Evolutionary conservation across 345 rosid genomes (phyloP).

Genomic region (Gossypium raimondii): DNA sequence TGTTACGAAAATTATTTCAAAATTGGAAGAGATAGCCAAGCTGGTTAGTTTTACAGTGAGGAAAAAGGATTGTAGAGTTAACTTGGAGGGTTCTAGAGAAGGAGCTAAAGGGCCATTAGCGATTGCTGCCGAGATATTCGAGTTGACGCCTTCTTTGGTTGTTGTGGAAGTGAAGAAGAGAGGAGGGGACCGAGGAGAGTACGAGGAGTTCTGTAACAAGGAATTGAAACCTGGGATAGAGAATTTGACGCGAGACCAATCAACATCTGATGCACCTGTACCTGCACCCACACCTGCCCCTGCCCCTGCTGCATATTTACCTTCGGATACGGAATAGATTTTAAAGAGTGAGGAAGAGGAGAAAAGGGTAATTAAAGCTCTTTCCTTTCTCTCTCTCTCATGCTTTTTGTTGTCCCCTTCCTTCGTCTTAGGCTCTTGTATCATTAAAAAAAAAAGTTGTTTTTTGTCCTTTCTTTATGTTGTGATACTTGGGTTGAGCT

Average conservation of each 20-base stretch:
- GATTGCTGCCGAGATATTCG: constrained; percentile 63
- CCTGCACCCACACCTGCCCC: constrained; percentile 9
- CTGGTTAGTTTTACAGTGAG: constrained; percentile 66
- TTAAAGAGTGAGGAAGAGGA: constrained; percentile 27
- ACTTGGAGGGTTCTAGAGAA: constrained; percentile 62
- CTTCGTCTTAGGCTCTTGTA: constrained; percentile 10
- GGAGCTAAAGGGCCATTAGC: constrained; percentile 61
- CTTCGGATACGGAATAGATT: constrained; percentile 57
- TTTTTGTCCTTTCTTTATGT: constrained; percentile 13
- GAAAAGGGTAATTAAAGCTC: constrained; percentile 32
- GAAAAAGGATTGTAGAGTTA: constrained; percentile 72
- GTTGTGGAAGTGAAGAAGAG: constrained; percentile 86
- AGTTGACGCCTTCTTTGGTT: constrained; percentile 55
- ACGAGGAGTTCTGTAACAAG: constrained; percentile 67
- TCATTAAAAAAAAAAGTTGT: constrained; percentile 8
- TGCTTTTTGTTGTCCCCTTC: not conserved
- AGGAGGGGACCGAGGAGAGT: constrained; percentile 76
- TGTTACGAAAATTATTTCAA: constrained; percentile 52
- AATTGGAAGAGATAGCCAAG: constrained; percentile 67
- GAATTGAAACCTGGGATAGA: constrained; percentile 72
- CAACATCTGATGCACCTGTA: constrained; percentile 23
- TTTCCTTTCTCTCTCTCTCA: constrained; percentile 9
- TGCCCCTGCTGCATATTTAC: constrained; percentile 34
- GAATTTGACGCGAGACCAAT: constrained; percentile 56
- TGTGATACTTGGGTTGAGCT: constrained; percentile 18